Evolutionary conservation across 352 stramenopile genomes (phyloP).

Genomic region (Pythium scleroteichum): DNA sequence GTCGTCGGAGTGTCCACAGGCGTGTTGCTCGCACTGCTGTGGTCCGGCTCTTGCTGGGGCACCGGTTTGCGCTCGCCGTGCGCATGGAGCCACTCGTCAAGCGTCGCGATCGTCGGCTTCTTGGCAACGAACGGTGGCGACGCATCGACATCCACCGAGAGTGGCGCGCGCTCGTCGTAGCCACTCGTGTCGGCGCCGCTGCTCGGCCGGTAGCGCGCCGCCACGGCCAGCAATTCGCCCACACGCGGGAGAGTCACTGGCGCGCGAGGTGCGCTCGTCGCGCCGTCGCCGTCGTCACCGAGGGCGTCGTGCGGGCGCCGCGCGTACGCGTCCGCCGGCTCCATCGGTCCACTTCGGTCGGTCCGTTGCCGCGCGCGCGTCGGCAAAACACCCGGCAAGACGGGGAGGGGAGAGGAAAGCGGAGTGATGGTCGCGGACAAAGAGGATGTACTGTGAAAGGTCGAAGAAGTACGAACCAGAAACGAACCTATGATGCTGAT

Average conservation of each 20-base stretch:
- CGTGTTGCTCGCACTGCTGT: constrained; percentile 11
- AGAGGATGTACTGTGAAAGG: not conserved
- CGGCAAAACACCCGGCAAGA: constrained; percentile 1
- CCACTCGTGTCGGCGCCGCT: not conserved
- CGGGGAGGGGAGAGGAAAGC: constrained; percentile 7
- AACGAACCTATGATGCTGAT: no score
- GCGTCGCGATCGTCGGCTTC: constrained; percentile 15
- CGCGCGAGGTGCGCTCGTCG: not conserved
- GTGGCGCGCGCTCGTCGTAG: not conserved
- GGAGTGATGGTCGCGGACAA: constrained; percentile 14
- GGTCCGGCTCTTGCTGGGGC: no score
- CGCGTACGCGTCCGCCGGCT: not conserved
- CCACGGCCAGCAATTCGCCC: not conserved
- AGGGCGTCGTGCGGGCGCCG: constrained; percentile 7
- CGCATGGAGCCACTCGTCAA: constrained; percentile 15
- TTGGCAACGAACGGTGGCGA: not conserved
- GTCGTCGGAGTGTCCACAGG: constrained; percentile 10
- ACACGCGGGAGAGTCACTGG: not conserved
- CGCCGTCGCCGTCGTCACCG: constrained; percentile 3
- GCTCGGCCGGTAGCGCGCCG: constrained; percentile 1
- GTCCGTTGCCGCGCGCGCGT: constrained; percentile 15
- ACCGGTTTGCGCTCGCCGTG: not conserved
- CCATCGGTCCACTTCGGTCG: not conserved
- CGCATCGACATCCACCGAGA: not conserved
- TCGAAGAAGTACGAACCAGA: constrained; percentile 7